These are phyloP conservation scores for Trichosporon inkin DNA, from an alignment of 1,284 basidiomycete genomes.

Conservation along the genomic window DNA sequence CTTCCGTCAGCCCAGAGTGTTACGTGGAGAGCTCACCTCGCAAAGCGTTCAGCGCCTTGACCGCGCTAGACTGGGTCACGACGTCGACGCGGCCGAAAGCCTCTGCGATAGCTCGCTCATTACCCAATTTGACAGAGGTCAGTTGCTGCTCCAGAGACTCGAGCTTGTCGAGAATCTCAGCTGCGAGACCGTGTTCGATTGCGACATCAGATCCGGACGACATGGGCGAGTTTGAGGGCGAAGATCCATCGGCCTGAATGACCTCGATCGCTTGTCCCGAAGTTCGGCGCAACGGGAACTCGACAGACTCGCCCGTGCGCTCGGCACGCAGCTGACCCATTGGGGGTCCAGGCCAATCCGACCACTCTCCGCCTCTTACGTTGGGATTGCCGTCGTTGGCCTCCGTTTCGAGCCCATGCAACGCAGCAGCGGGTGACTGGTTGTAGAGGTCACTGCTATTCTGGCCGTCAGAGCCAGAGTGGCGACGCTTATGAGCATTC, in stretches of 20 bases:
- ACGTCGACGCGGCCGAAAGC: constrained; percentile 9
- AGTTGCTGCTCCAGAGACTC: constrained; percentile 17
- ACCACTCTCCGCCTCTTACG: not conserved
- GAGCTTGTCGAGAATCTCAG: constrained; percentile 12
- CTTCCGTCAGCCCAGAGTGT: constrained; percentile 11
- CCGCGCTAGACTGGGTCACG: not conserved
- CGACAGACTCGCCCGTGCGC: constrained; percentile 15
- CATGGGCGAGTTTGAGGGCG: not conserved
- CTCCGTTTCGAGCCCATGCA: not conserved
- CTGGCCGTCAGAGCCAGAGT: constrained; percentile 1
- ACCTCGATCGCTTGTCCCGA: not conserved
- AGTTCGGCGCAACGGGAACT: constrained; percentile 19
- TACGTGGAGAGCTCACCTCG: constrained; percentile 10
- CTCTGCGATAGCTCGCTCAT: constrained; percentile 2
- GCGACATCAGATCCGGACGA: not conserved
- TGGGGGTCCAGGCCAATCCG: constrained; percentile 10
- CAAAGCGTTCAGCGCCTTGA: constrained; percentile 10
- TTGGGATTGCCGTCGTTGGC: not conserved
- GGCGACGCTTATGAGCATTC: constrained; percentile 6
- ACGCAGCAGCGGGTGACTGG: not conserved
- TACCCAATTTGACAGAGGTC: not conserved
- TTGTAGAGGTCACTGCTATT: not conserved
- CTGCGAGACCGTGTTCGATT: not conserved
- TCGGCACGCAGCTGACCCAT: not conserved
- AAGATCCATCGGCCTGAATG: not conserved